Conservation (phyloP, 768 basidiomycete genomes). For the Hysterangium stoloniferum region DNA sequence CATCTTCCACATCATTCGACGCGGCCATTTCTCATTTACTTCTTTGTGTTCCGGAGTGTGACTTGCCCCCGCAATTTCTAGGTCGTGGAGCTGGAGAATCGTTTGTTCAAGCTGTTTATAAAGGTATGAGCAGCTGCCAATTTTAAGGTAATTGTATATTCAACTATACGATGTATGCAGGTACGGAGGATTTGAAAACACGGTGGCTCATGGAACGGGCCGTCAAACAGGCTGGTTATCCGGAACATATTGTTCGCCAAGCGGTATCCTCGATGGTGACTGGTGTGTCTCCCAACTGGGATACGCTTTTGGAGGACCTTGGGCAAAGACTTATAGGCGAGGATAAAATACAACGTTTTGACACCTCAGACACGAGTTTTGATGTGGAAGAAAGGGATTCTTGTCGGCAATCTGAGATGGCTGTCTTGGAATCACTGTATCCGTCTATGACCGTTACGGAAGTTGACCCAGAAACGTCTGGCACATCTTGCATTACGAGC, state of each 20-base stretch:
- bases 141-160: neutral
- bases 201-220: conserved; percentile 80
- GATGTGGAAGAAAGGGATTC: conserved; percentile 16
- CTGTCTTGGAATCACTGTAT: conserved; percentile 18
- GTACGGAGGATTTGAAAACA: conserved; percentile 52
- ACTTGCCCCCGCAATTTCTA: conserved; percentile 69
- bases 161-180: conserved; percentile 40
- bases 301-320: conserved; percentile 46
- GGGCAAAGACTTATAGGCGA: conserved; percentile 49
- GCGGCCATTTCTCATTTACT: conserved; percentile 82
- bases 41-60: conserved; percentile 78
- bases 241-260: conserved; percentile 57
- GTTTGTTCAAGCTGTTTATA: conserved; percentile 2
- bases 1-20: conserved; percentile 51
- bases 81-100: conserved; percentile 23
- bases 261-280: conserved; percentile 17
- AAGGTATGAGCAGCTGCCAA: conserved; percentile 1
- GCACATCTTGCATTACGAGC: neutral
- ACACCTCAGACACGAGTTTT: neutral
- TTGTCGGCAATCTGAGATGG: conserved; percentile 26
- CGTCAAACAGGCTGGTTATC: conserved; percentile 80
- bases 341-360: too few species aligned
- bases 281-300: conserved; percentile 30
- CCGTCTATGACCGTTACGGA: conserved; percentile 8
- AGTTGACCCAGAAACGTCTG: neutral